Conservation (phyloP, 305 asterid genomes). For the Fraxinus dipetala region DNA sequence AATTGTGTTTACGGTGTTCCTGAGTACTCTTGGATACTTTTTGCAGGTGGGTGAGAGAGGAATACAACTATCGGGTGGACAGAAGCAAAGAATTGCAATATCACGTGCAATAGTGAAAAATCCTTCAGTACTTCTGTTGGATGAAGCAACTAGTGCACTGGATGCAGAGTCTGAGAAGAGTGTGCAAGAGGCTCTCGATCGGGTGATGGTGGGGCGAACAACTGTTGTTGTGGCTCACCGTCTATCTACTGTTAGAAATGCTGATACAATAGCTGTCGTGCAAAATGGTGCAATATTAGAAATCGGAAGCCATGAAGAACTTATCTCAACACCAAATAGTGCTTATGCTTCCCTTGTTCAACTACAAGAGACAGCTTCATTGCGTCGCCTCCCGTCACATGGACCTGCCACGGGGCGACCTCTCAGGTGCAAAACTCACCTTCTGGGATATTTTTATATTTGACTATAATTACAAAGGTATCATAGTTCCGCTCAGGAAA, state of each 20-base stretch:
- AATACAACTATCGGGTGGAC: constrained; percentile 92
- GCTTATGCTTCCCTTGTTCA: constrained; percentile 87
- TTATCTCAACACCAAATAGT: constrained; percentile 67
- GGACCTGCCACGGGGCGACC: constrained; percentile 57
- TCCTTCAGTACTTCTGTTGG: constrained; percentile 82
- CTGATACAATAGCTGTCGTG: constrained; percentile 83
- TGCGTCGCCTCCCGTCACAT: constrained; percentile 63
- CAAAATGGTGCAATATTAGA: constrained; percentile 79
- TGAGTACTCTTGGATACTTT: not conserved
- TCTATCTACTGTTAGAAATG: constrained; percentile 81
- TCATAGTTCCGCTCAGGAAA: not conserved
- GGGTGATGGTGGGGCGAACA: constrained; percentile 92
- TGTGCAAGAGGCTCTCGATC: constrained; percentile 98
- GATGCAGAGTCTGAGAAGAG: constrained; percentile 96
- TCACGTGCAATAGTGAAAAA: constrained; percentile 91
- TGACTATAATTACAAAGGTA: not conserved
- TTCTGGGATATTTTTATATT: not conserved
- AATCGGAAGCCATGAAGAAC: constrained; percentile 94
- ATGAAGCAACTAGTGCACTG: constrained; percentile 97
- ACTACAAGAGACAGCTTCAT: constrained; percentile 73
- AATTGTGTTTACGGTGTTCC: not conserved
- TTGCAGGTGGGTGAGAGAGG: constrained; percentile 97
- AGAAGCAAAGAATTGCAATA: constrained; percentile 90
- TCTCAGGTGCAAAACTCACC: constrained; percentile 45
- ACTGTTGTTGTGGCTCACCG: constrained; percentile 92